These are phyloP conservation scores for Cadophora luteo-olivacea DNA, from an alignment of 2,329 filamentous ascomycete species.

Conservation along the genomic window DNA sequence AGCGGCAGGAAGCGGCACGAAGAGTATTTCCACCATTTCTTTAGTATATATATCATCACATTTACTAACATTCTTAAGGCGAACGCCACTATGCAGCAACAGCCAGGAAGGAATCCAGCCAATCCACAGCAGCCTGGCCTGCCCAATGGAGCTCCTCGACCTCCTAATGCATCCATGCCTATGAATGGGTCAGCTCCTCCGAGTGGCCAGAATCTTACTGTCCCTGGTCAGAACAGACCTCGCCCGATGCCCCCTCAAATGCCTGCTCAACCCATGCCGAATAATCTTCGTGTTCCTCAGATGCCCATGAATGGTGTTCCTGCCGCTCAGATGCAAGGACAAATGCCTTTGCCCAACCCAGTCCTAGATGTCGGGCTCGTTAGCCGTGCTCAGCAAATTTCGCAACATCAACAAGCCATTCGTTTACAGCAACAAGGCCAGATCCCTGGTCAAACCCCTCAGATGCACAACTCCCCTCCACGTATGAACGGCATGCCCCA, in stretches of 20 bases:
- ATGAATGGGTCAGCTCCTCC: slow-evolving; percentile 33
- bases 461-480: slow-evolving; percentile 49
- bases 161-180: slow-evolving; percentile 32
- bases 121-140: slow-evolving; percentile 37
- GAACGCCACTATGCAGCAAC: slow-evolving; percentile 37
- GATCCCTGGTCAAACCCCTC: slow-evolving; percentile 38
- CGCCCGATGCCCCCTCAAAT: slow-evolving; percentile 42
- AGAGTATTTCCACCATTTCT: slow-evolving; percentile 53
- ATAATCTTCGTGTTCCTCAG: slow-evolving; percentile 46
- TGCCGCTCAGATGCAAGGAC: slow-evolving; percentile 69
- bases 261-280: slow-evolving; percentile 40
- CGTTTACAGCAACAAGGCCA: slow-evolving; percentile 42
- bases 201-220: slow-evolving; percentile 37
- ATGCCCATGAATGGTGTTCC: slow-evolving; percentile 69
- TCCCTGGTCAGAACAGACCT: slow-evolving; percentile 42
- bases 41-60: slow-evolving; percentile 22
- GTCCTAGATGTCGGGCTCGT: slow-evolving; percentile 61
- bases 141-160: slow-evolving; percentile 23
- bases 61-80: slow-evolving; percentile 49
- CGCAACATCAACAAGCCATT: slow-evolving; percentile 57
- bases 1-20: slow-evolving; percentile 52
- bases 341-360: slow-evolving; percentile 61
- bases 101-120: slow-evolving; percentile 33
- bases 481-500: slow-evolving; percentile 45
- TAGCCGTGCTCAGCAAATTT: slow-evolving; percentile 69